Base-by-base conservation (phyloP, 306 rosid genomes). In the Vigna hirtella region DNA sequence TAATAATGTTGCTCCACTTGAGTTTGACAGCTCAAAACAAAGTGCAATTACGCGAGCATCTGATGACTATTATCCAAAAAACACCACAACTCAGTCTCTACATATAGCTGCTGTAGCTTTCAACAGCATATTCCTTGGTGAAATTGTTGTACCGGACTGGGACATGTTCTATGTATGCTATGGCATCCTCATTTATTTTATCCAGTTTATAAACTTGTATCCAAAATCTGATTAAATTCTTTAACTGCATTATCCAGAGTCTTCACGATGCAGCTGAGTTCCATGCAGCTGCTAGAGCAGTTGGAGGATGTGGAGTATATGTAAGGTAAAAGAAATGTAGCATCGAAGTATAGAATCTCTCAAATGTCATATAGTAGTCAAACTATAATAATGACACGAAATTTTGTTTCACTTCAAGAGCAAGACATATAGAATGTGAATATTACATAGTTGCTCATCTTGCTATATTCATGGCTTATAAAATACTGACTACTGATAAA, bases 121-220 rank as follows among this genome's bases (percentile, higher is more conserved):
- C 77, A 73, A 73, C 56, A 56, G 68, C 77, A 73, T 73, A 73
- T 73, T 73, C 77, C 43, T 57, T 57, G 77, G 77, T 57, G 77
- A 73, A 72, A 45, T 57, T 73, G 56, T 73, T 56, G 43, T 57
- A 22, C 55, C 77, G 9, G 68, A 57, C 38, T 73, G 77, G 77
- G 77, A 40, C 42, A 73, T 57, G 77, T 73, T 73, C 28, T 73
- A 57, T 42, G 77, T 73, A 73, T 57, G 45, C n/a, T 22, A 56
- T 40, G 56, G 4, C 5, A 42, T 57, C 56, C 77, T 73, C 77
- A 57, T 5, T 26, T 73, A 42, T 73, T 73, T 73, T 42, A 57
- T 57, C 43, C 42, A 55, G 4, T 72, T 2, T 17, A 40, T 40
- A 42, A 73, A 73, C 26, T 72, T 56, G 52, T 57, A 40, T 42